Evolutionary conservation across 495 filamentous ascomycete species (phyloP).

Genomic region (Aspergillus bridgeri): DNA sequence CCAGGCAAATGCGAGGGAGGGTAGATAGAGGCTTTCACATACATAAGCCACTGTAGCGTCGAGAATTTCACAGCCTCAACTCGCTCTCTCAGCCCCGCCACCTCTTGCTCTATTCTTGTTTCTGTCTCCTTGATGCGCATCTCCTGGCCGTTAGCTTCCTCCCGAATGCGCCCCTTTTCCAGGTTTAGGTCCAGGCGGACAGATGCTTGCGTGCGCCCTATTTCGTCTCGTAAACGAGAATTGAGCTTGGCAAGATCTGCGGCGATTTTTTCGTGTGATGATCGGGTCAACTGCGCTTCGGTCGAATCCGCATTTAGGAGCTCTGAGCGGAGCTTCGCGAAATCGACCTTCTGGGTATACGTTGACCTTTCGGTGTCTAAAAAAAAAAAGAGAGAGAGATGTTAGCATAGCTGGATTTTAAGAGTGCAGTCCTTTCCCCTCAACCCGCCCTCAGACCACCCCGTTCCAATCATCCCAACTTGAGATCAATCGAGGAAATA

Average conservation of each 20-base stretch:
- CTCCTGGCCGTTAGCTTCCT: conserved; percentile 96
- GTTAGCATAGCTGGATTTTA: neutral
- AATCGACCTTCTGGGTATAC: conserved; percentile 98
- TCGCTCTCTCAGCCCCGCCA: conserved; percentile 83
- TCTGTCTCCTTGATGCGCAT: conserved; percentile 99
- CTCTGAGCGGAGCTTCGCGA: conserved; percentile 96
- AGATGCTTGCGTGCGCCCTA: conserved; percentile 85
- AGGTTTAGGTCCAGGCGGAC: conserved; percentile 91
- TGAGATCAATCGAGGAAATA: neutral
- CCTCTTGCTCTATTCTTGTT: conserved; percentile 96
- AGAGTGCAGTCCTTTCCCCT: too few relatives aligned
- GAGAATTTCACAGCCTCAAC: conserved; percentile 97
- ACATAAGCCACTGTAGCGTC: conserved; percentile 96
- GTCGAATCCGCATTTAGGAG: conserved; percentile 86
- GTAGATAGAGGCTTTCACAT: too few relatives aligned
- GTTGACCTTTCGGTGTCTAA: conserved; percentile 62
- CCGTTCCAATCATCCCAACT: too few relatives aligned
- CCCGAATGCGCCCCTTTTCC: conserved; percentile 93
- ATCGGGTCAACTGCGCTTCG: conserved; percentile 81
- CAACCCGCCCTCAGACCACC: too few relatives aligned
- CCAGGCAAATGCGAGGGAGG: conserved; percentile 4
- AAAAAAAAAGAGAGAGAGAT: conserved; percentile 1
- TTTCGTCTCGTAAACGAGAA: conserved; percentile 84
- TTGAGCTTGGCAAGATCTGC: conserved; percentile 94
- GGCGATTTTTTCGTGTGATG: conserved; percentile 86